phyloP scores from a whole-genome alignment of 331 rosid genomes.

The Spiraea crenata region DNA sequence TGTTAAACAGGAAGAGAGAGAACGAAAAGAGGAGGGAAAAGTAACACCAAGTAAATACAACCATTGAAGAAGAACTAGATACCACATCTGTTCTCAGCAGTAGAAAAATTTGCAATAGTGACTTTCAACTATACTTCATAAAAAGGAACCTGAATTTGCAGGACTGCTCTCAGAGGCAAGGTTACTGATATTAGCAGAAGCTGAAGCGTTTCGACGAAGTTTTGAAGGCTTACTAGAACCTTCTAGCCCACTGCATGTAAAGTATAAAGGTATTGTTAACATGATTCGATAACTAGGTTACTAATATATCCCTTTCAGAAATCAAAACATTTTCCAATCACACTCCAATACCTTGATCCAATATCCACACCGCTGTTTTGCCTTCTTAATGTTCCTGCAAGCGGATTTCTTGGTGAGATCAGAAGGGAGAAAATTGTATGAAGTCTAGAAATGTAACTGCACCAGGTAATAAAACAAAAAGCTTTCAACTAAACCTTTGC shows the following conservation, averaged over 20 bases:
- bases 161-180: constrained; percentile 49
- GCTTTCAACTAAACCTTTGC: constrained; percentile 46
- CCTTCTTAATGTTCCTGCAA: constrained; percentile 60
- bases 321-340: not conserved
- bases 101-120: not conserved
- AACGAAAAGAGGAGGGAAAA: not conserved
- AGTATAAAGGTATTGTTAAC: constrained; percentile 2
- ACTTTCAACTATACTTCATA: not conserved
- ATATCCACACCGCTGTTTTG: constrained; percentile 74
- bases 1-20: constrained; percentile 11
- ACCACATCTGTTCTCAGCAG: not conserved
- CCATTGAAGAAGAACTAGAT: not conserved
- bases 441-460: not conserved
- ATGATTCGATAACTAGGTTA: not conserved
- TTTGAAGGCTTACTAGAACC: constrained; percentile 46
- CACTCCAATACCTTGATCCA: constrained; percentile 51
- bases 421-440: not conserved
- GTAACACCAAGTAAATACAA: too few species aligned
- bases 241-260: constrained; percentile 55
- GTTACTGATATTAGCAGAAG: constrained; percentile 69
- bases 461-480: not conserved
- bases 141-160: constrained; percentile 50
- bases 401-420: constrained; percentile 26
- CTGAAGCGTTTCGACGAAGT: constrained; percentile 86
- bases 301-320: not conserved